These are phyloP conservation scores for Blakeslea trispora DNA, from an alignment of 371 early-diverging fungal genomes.

Conservation along the genomic window DNA sequence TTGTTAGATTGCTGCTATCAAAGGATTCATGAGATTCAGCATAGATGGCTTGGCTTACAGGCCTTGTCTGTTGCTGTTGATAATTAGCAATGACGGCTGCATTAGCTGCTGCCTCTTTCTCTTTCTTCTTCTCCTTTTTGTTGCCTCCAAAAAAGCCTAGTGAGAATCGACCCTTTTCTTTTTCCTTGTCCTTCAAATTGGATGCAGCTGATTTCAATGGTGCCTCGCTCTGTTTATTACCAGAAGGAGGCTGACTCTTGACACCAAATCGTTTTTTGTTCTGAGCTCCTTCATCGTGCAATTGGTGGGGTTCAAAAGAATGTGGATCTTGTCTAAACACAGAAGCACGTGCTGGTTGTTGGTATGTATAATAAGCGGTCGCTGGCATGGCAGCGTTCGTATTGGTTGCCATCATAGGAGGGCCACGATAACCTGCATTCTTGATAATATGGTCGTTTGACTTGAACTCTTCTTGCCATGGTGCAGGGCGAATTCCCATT, in stretches of 20 bases:
- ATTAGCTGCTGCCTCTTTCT: constrained; percentile 17
- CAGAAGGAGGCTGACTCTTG: neutral
- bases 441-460: constrained; percentile 4
- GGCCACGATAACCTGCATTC: neutral
- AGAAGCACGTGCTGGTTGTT: constrained; percentile 13
- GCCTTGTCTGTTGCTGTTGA: constrained; percentile 13
- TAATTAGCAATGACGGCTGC: neutral
- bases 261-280: constrained; percentile 13
- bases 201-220: constrained; percentile 5
- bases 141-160: constrained; percentile 24
- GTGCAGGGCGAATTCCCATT: constrained; percentile 28
- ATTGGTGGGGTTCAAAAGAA: neutral
- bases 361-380: constrained; percentile 8
- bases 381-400: neutral
- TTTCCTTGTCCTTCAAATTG: constrained; percentile 10
- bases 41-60: constrained; percentile 5
- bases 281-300: constrained; percentile 5
- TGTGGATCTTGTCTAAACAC: neutral
- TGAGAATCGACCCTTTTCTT: constrained; percentile 22
- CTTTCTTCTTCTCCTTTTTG: constrained; percentile 30
- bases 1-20: neutral
- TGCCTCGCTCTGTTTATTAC: constrained; percentile 4
- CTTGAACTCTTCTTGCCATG: constrained; percentile 23
- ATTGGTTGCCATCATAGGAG: neutral
- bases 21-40: constrained; percentile 3